Percentiles rank a stretch among this genome's conserved stretches.
Conservation (phyloP, 1,139 yeast genomes). For the Magnusiomyces suaveolens region DNA sequence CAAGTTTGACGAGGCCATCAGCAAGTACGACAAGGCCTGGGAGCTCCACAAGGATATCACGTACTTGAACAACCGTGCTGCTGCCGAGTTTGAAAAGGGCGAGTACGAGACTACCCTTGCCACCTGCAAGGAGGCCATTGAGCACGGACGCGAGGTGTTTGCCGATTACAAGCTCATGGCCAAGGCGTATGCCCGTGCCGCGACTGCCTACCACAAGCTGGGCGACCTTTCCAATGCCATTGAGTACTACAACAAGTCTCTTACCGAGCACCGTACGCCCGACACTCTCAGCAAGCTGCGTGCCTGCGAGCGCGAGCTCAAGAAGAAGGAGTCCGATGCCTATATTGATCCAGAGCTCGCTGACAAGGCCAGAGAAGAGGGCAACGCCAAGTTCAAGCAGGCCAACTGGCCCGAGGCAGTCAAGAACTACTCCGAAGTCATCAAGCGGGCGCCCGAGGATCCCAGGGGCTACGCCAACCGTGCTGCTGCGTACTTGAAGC, state of each 20-base stretch:
- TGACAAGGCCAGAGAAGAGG: conserved; percentile 87
- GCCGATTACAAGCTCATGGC: conserved; percentile 90
- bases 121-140: conserved; percentile 76
- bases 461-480: conserved; percentile 96
- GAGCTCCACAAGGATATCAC: conserved; percentile 75
- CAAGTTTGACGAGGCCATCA: conserved; percentile 89
- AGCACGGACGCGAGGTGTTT: conserved; percentile 78
- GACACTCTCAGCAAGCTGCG: conserved; percentile 84
- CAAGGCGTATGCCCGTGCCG: conserved; percentile 87
- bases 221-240: conserved; percentile 67
- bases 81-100: conserved; percentile 94
- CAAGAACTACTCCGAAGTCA: conserved; percentile 87
- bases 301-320: conserved; percentile 75
- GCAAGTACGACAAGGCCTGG: conserved; percentile 79
- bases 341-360: conserved; percentile 88
- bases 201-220: conserved; percentile 68
- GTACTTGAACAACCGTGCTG: conserved; percentile 90
- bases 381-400: conserved; percentile 79
- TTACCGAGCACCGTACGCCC: conserved; percentile 96
- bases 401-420: conserved; percentile 98
- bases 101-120: conserved; percentile 76
- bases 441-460: conserved; percentile 91
- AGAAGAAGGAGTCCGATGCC: conserved; percentile 62
- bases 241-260: conserved; percentile 73
- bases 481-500: conserved; percentile 91